These are phyloP conservation scores for Suhomyces sp. DNA, from an alignment of 805 yeast genomes.

Conservation along the genomic window DNA sequence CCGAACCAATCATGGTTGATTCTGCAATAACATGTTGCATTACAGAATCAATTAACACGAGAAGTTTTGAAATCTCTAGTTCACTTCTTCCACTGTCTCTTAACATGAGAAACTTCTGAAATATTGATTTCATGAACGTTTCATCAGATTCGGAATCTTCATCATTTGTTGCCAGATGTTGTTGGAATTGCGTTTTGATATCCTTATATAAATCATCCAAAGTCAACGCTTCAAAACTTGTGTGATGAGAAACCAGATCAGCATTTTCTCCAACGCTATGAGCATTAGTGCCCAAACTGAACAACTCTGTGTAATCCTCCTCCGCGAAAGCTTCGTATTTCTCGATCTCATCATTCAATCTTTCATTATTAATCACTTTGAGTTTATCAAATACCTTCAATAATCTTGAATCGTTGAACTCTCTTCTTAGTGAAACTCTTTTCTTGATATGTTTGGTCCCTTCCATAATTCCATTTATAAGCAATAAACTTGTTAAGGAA, in stretches of 20 bases:
- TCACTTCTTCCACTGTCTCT: constrained; percentile 24
- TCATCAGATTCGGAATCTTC: constrained; percentile 4
- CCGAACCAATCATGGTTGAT: constrained; percentile 20
- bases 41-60: constrained; percentile 31
- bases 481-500: constrained; percentile 34
- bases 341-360: constrained; percentile 37
- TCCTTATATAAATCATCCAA: constrained; percentile 13
- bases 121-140: constrained; percentile 19
- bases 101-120: constrained; percentile 26
- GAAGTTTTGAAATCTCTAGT: constrained; percentile 23
- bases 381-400: constrained; percentile 37
- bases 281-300: constrained; percentile 8
- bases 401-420: constrained; percentile 36
- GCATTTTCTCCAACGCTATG: constrained; percentile 6
- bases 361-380: constrained; percentile 26
- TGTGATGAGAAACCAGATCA: constrained; percentile 9
- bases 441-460: constrained; percentile 26
- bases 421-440: constrained; percentile 34
- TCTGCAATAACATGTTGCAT: constrained; percentile 31
- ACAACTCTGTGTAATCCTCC: constrained; percentile 34
- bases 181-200: constrained; percentile 9
- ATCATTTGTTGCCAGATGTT: constrained; percentile 7
- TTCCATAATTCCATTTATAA: constrained; percentile 34
- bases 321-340: constrained; percentile 39
- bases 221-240: constrained; percentile 3